These are phyloP conservation scores for Ramularia endophylla DNA, from an alignment of 2,329 filamentous ascomycete genomes.

Conservation along the genomic window DNA sequence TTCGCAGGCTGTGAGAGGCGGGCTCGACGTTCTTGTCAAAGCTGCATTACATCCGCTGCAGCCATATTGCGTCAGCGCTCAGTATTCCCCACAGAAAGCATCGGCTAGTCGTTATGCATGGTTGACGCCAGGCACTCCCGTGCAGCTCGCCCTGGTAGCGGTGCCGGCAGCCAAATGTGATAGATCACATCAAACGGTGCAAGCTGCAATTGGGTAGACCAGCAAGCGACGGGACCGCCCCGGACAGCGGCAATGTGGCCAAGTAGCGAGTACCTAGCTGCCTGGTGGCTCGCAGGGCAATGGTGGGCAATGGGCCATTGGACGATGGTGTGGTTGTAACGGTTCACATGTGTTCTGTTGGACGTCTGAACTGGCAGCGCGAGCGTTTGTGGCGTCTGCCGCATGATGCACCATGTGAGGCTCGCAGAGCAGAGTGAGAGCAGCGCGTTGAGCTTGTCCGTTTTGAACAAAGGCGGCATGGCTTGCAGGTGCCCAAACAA, in stretches of 20 bases:
- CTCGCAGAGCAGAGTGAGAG: slow-evolving; percentile 17
- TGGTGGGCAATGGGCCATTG: no score
- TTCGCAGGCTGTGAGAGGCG: slow-evolving; percentile 7
- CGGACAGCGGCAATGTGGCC: no score
- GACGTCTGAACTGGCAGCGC: slow-evolving; percentile 13
- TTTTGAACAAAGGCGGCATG: slow-evolving; percentile 26
- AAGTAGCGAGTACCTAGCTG: no score
- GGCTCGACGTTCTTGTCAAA: slow-evolving; percentile 14
- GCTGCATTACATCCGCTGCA: slow-evolving; percentile 12
- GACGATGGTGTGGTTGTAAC: slow-evolving; percentile 8
- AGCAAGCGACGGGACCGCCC: no score
- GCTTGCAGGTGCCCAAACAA: slow-evolving; percentile 28
- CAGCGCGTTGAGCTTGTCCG: slow-evolving; percentile 8
- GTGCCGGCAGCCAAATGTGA: no score
- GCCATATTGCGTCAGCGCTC: slow-evolving; percentile 15
- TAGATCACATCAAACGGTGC: no score
- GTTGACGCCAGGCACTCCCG: no score
- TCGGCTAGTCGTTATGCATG: slow-evolving; percentile 6
- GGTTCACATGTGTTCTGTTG: slow-evolving; percentile 19
- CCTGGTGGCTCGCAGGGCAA: no score
- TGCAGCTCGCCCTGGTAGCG: no score
- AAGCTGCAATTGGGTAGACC: no score
- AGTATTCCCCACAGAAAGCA: slow-evolving; percentile 11
- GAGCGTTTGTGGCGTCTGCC: slow-evolving; percentile 21
- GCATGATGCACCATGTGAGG: slow-evolving; percentile 21